Base-by-base conservation (phyloP, 2,329 filamentous ascomycete genomes). In the Xylaria polymorpha region DNA sequence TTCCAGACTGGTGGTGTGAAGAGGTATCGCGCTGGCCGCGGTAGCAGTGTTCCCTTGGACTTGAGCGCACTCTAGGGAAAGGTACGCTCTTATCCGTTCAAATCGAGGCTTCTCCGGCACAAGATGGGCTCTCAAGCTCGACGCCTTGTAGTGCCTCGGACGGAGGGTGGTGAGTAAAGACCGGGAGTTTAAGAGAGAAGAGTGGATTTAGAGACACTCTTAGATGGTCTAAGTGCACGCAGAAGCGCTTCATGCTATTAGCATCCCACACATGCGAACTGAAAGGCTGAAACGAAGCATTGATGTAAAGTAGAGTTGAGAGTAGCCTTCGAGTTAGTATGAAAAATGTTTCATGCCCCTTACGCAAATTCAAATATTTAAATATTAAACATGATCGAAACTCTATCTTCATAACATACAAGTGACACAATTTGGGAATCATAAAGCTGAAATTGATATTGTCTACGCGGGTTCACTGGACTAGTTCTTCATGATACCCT, bases 31-130 rank as follows among this genome's bases (percentile, higher is more conserved):
- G 96, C 96, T 43, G 96, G 96, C 9, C 88, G 95, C 78, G 95
- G 94, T 39, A 98, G 94, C 82, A 98, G 93, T 83, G 94, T 98
- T 74, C 96, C 96, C 37, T 83, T 98, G 75, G 93, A 98, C 83
- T 81, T 99, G 77, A 88, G 85, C 73, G 84, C 86, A 15, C 85
- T 91, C 55, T 82, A 79, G 76, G 61, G 22, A 35, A 65, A 71
- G 44, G n/a, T 53, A 35, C 64, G 61, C 53, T 68, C 58, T 14
- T 46, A 46, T 46, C 60, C 64, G 22, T 46, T 61, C 5, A 61
- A 62, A 55, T 60, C 67, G 46, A 71, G 20, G 3, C 56, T 67
- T 44, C 53, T 67, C 37, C 48, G 44, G 51, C 50, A 56, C 10
- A 61, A 46, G 22, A 39, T 37, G 41, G 43, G 37, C 32, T 48